Base-by-base conservation (phyloP, 306 rosid genomes). In the Myrica gale region DNA sequence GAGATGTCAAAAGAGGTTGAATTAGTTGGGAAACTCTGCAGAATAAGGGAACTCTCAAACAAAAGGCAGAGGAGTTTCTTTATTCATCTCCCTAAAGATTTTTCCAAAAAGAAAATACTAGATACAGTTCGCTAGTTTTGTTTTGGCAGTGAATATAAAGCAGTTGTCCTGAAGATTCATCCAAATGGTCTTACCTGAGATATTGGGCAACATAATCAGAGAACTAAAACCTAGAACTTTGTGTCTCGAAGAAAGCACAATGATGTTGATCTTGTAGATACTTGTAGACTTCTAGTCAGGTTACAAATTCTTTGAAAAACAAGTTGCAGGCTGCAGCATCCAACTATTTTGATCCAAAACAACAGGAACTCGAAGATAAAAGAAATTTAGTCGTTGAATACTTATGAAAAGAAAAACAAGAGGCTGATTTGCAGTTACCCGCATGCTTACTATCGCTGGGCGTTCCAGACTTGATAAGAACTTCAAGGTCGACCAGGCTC, bases 401-500 rank as follows among this genome's bases (percentile, higher is more conserved):
- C 37, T 62, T 5, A 58, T 7, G 16, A 47, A 47, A 26, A 58
- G 3, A 9, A 7, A 12, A 51, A 11, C 42, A 51, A 37, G 9
- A 16, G n/a, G 50, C 12, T 7, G 16, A 65, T 42, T 65, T 0
- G 17, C 13, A 76, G n/a, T 19, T 88, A 95, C 98, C 96, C 0
- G 99, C 99, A 71, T 85, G 84, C 5, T 53, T 74, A 71, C 92
- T 91, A 84, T 89, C 98, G 50, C 72, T 82, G 20, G 93, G 96
- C 13, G 96, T 87, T 7, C 99, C 99, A 45, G 99, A 89, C 84
- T 81, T 92, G 46, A 96, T 89, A 26, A 95, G 89, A 42, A 95
- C 99, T 77, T 95, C 99, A 68, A 95, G 99, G 85, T 95, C 99
- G 82, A 95, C 99, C 21, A 92, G 88, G 47, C 99, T 92, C 84